Conservation (phyloP, 805 yeast genomes). For the Candida glaebosa region DNA sequence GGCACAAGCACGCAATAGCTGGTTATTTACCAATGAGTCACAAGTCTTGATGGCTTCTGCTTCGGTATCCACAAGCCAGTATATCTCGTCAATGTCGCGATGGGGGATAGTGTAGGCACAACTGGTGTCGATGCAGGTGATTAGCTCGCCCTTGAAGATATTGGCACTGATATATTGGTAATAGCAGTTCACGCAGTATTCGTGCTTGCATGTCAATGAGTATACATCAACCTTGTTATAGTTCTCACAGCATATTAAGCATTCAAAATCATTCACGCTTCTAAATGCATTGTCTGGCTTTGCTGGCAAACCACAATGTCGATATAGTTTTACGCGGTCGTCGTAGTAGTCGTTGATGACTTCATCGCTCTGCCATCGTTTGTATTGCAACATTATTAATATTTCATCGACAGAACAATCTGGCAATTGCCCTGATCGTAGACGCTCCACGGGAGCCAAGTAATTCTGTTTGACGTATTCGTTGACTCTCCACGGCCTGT, state of each 20-base stretch:
- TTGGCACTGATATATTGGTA: constrained; percentile 51
- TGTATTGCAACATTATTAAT: constrained; percentile 31
- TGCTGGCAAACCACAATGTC: constrained; percentile 25
- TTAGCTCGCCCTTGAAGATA: constrained; percentile 39
- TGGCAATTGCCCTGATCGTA: constrained; percentile 24
- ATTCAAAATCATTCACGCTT: constrained; percentile 31
- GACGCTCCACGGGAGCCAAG: constrained; percentile 17
- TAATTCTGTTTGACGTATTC: constrained; percentile 23
- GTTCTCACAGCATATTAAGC: constrained; percentile 74
- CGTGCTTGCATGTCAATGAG: constrained; percentile 65
- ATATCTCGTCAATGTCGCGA: constrained; percentile 29
- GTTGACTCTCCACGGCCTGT: constrained; percentile 25
- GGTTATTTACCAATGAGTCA: constrained; percentile 29
- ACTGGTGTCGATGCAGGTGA: constrained; percentile 64
- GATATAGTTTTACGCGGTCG: constrained; percentile 20
- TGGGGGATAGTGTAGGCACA: constrained; percentile 46
- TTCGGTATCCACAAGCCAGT: constrained; percentile 9
- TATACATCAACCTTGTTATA: constrained; percentile 35
- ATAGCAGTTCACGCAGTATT: constrained; percentile 69
- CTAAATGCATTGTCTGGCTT: constrained; percentile 10
- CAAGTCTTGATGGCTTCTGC: constrained; percentile 4
- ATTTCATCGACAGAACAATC: constrained; percentile 27
- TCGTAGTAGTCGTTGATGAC: constrained; percentile 36
- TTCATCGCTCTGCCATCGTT: constrained; percentile 39
- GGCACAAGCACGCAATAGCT: constrained; percentile 35